phyloP scores from a whole-genome alignment of 2,329 filamentous ascomycete genomes.

The Herpotrichia juniperi region DNA sequence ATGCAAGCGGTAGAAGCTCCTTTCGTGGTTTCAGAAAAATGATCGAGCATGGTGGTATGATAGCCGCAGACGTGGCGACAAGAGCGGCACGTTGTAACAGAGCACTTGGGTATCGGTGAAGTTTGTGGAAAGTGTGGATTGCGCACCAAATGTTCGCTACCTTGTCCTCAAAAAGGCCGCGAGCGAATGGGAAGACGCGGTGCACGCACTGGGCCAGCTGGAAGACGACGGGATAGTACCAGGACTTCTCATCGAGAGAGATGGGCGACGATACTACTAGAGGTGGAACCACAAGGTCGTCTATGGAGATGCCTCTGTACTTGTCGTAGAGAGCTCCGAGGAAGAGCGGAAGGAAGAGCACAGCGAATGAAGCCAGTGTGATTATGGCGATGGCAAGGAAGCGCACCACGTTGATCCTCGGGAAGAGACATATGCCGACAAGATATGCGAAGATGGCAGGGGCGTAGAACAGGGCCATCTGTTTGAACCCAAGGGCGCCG shows the following conservation, averaged over 20 bases:
- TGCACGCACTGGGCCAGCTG: constrained; percentile 85
- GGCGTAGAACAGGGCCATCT: constrained; percentile 98
- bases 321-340: constrained; percentile 73
- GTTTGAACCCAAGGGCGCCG: constrained; percentile 92
- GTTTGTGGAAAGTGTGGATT: constrained; percentile 86
- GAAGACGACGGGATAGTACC: constrained; percentile 76
- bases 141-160: constrained; percentile 99
- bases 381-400: constrained; percentile 77
- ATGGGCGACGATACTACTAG: constrained; percentile 67
- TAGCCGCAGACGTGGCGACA: constrained; percentile 74
- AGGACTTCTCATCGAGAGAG: constrained; percentile 65
- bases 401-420: constrained; percentile 69
- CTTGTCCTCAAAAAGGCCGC: constrained; percentile 98
- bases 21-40: constrained; percentile 80
- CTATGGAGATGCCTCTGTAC: constrained; percentile 65
- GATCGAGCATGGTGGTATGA: constrained; percentile 78
- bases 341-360: constrained; percentile 78
- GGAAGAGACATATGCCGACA: constrained; percentile 82
- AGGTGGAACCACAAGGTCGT: constrained; percentile 64
- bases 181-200: constrained; percentile 92
- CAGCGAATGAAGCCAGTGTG: constrained; percentile 74
- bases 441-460: constrained; percentile 92
- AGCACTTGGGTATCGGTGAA: constrained; percentile 73
- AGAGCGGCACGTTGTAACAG: constrained; percentile 80
- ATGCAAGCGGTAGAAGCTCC: constrained; percentile 76